These are phyloP conservation scores for Gigaspora rosea DNA, from an alignment of 192 early-diverging fungal genomes.

Conservation along the genomic window DNA sequence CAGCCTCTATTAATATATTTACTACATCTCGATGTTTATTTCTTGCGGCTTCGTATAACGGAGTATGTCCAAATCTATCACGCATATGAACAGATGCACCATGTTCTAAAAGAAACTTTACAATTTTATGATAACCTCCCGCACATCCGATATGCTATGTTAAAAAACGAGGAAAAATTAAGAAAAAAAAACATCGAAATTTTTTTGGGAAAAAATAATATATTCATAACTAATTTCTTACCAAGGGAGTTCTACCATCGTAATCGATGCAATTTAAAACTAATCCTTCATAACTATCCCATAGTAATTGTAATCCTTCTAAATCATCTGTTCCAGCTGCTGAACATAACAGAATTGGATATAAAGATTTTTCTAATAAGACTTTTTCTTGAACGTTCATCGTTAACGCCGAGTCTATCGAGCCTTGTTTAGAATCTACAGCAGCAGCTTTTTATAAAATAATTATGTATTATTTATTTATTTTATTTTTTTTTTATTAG, in stretches of 20 bases:
- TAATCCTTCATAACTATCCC: conserved; percentile 56
- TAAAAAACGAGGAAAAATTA: not conserved
- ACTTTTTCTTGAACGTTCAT: conserved; percentile 17
- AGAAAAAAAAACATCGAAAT: not conserved
- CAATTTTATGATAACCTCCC: conserved; percentile 71
- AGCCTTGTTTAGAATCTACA: not conserved
- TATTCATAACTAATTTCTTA: conserved; percentile 37
- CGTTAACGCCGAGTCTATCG: conserved; percentile 25
- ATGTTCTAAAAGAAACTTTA: conserved; percentile 73
- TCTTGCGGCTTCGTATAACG: conserved; percentile 80
- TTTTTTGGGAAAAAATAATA: not conserved
- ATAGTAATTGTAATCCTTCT: conserved; percentile 70
- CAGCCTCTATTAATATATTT: conserved; percentile 69
- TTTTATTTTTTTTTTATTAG: no score
- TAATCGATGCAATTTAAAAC: conserved; percentile 79
- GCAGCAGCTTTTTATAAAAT: not conserved
- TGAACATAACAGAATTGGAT: conserved; percentile 84
- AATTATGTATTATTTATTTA: not conserved
- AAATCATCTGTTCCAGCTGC: conserved; percentile 85
- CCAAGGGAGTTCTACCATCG: conserved; percentile 45
- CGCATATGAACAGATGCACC: conserved; percentile 91
- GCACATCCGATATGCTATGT: conserved; percentile 74
- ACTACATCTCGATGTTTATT: conserved; percentile 65
- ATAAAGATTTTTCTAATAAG: conserved; percentile 74
- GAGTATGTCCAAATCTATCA: conserved; percentile 87